Base-by-base conservation (phyloP, 129 eudicot species). In the Escallonia herrerae region DNA sequence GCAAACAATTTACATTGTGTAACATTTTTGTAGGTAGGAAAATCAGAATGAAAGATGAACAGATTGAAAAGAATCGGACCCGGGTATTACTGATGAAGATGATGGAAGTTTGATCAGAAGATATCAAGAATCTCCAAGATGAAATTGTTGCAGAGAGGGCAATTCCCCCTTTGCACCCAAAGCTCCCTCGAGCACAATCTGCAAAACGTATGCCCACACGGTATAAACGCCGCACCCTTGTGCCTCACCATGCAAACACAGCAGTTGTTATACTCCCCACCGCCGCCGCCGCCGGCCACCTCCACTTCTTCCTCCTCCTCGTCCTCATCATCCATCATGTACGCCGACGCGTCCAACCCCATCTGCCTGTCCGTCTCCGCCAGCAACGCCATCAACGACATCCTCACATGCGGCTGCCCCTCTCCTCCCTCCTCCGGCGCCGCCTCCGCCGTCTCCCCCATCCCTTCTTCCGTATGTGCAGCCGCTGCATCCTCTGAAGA, bases 181-280 rank as follows among this genome's bases (percentile, higher is more conserved):
- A 93, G 72, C 84, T 93, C 99, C 66, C 91, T 81, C 2, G 99
- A 93, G 55, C 99, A 93, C 43, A 83, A 65, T 76, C 96, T 79
- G 78, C 99, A 93, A 60, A 85, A 93, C 1, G 99, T 85, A 70
- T 93, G 99, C 0, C 99, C 99, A 77, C 99, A 93, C 8, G 96
- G 99, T 56, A 81, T 77, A 74, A 89, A 89, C 52, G 96, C 96
- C 59, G 95, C 81, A 4, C 99, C 96, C 69, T 86, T 93, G 65
- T 89, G 89, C 67, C 91, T 93, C 70, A 89, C 95, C 95, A 83
- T 88, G 65, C 99, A 93, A 13, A 93, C 90, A 64, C 99, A 85
- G 49, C 99, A 93, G 54, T 69, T 63, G 10, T 69, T 81, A 33
- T 76, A 79, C 75, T 67, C 76, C 42, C 65, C 77, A 8, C 65